Evolutionary conservation across 306 rosid species (phyloP).

Genomic region (Macrotyloma uniflorum): DNA sequence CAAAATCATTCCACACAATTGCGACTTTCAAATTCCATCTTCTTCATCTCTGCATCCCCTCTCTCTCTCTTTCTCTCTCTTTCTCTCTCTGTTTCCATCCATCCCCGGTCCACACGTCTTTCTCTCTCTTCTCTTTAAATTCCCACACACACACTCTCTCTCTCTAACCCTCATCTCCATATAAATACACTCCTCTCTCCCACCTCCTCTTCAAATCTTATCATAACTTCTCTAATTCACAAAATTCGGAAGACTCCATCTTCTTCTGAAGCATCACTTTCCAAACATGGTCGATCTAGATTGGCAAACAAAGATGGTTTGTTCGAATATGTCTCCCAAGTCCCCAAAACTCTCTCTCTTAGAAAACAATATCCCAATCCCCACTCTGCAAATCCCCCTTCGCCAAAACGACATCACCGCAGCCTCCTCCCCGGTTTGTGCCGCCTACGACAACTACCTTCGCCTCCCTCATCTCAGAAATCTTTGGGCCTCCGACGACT

Average conservation of each 20-base stretch:
- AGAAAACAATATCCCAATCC: slow-evolving; percentile 40
- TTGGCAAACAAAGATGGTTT: slow-evolving; percentile 69
- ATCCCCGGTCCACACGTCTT: slow-evolving; percentile 75
- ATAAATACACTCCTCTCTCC: slow-evolving; percentile 26
- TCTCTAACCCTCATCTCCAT: not conserved
- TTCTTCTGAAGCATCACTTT: too few species aligned
- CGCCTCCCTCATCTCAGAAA: slow-evolving; percentile 66
- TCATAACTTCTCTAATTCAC: not conserved
- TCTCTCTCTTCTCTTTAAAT: slow-evolving; percentile 23
- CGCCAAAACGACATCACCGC: slow-evolving; percentile 55
- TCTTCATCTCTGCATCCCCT: slow-evolving; percentile 1
- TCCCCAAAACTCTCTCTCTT: slow-evolving; percentile 63
- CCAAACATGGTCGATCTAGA: slow-evolving; percentile 72
- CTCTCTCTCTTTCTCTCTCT: slow-evolving; percentile 41
- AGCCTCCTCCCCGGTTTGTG: slow-evolving; percentile 58
- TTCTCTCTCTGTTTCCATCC: not conserved
- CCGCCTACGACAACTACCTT: slow-evolving; percentile 74
- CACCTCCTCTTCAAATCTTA: not conserved
- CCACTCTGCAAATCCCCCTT: slow-evolving; percentile 35
- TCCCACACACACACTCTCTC: not conserved
- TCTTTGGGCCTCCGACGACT: slow-evolving; percentile 63
- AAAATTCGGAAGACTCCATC: not conserved
- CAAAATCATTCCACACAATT: slow-evolving; percentile 20
- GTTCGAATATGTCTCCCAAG: slow-evolving; percentile 56
- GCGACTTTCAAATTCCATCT: slow-evolving; percentile 48